Percentiles rank a stretch among this genome's conserved stretches.
Conservation (phyloP, 345 rosid genomes). For the Populus davidiana region DNA sequence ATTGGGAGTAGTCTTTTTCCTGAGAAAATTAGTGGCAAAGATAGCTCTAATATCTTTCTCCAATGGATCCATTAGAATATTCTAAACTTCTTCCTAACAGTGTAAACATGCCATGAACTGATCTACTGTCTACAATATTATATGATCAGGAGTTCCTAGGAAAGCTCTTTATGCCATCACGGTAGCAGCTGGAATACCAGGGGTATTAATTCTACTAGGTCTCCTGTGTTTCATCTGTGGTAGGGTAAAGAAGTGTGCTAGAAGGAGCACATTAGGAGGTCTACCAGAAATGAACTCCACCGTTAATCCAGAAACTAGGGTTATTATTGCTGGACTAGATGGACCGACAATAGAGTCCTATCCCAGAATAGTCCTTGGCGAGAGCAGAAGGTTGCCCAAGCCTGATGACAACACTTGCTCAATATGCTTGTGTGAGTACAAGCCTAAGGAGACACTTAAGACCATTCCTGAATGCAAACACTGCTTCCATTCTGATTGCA, state of each 20-base stretch:
- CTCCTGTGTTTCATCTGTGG: slow-evolving; percentile 34
- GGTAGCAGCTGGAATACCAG: slow-evolving; percentile 58
- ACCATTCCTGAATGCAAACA: slow-evolving; percentile 36
- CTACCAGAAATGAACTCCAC: slow-evolving; percentile 19
- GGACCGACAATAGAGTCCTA: slow-evolving; percentile 51
- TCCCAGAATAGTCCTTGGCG: slow-evolving; percentile 43
- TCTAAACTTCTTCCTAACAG: no score
- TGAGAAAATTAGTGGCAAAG: not conserved
- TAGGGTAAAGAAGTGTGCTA: slow-evolving; percentile 26
- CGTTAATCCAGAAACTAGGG: slow-evolving; percentile 18
- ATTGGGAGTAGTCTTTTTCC: not conserved
- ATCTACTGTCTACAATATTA: not conserved
- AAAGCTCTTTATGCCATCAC: slow-evolving; percentile 45
- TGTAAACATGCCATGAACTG: not conserved
- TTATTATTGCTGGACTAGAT: slow-evolving; percentile 35
- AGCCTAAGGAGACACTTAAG: slow-evolving; percentile 36
- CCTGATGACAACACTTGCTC: slow-evolving; percentile 39
- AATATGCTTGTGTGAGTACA: slow-evolving; percentile 44
- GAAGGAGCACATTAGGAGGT: slow-evolving; percentile 15
- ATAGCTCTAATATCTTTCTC: no score
- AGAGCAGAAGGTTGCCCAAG: slow-evolving; percentile 46
- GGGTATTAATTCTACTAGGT: slow-evolving; percentile 36
- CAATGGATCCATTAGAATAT: no score
- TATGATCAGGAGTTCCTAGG: slow-evolving; percentile 38
- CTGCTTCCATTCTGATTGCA: slow-evolving; percentile 25